phyloP scores from a whole-genome alignment of 2,329 filamentous ascomycete genomes.

The Zymoseptoria tritici region DNA sequence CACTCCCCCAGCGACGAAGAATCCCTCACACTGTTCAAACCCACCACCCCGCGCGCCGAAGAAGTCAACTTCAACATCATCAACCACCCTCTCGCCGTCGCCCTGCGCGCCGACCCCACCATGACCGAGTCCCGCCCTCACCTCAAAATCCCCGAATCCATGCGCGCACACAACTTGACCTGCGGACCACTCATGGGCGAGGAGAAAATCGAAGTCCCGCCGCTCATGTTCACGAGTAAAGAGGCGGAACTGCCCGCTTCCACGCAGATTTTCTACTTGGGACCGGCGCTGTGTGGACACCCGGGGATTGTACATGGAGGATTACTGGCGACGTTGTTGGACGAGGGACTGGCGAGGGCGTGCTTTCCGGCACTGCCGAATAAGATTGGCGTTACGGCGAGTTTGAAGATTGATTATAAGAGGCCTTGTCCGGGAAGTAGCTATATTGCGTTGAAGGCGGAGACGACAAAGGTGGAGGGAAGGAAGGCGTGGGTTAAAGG shows the following conservation, averaged over 20 bases:
- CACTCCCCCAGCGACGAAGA: constrained; percentile 62
- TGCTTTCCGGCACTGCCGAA: constrained; percentile 84
- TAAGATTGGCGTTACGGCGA: constrained; percentile 79
- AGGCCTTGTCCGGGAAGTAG: constrained; percentile 67
- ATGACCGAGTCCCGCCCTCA: constrained; percentile 76
- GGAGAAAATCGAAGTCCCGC: constrained; percentile 71
- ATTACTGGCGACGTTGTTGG: constrained; percentile 81
- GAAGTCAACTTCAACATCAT: constrained; percentile 68
- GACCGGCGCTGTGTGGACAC: constrained; percentile 75
- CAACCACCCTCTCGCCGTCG: constrained; percentile 63
- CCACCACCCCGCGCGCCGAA: constrained; percentile 42
- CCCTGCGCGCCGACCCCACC: constrained; percentile 58
- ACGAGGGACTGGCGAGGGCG: constrained; percentile 81
- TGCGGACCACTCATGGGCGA: constrained; percentile 70
- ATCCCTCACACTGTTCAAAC: constrained; percentile 59
- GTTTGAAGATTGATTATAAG: constrained; percentile 73
- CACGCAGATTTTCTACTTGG: constrained; percentile 69
- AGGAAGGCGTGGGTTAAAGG: constrained; percentile 93
- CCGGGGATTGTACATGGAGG: constrained; percentile 87
- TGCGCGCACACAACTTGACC: constrained; percentile 71
- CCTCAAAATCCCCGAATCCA: constrained; percentile 67
- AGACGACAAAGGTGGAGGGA: constrained; percentile 79
- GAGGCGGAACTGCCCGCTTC: constrained; percentile 47
- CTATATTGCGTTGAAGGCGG: constrained; percentile 70
- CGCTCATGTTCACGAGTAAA: constrained; percentile 64